These are phyloP conservation scores for Phialocephala sp. DNA, from an alignment of 2,329 filamentous ascomycete genomes.

Conservation along the genomic window DNA sequence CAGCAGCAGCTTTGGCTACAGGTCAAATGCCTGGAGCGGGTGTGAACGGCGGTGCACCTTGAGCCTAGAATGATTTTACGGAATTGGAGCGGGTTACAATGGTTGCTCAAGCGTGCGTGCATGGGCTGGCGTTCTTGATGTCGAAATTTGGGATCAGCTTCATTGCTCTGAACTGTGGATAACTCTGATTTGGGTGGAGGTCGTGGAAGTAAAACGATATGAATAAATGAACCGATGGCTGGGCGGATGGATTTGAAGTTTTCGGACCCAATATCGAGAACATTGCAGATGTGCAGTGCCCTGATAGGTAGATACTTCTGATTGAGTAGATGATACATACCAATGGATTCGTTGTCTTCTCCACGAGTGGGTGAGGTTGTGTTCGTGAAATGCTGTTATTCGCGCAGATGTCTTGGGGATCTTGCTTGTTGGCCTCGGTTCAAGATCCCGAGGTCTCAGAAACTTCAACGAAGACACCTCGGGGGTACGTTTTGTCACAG, in stretches of 20 bases:
- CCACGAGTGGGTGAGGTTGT: too few species aligned
- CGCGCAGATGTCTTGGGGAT: neutral
- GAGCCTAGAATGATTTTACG: constrained; percentile 24
- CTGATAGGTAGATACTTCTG: constrained; percentile 17
- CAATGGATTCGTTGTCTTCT: constrained; percentile 20
- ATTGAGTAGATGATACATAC: constrained; percentile 27
- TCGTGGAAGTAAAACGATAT: neutral
- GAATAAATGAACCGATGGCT: neutral
- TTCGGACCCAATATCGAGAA: neutral
- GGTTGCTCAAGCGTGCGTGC: constrained; percentile 37
- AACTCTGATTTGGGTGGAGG: constrained; percentile 10
- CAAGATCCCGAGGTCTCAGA: too few species aligned
- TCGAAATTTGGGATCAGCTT: constrained; percentile 14
- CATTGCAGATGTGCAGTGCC: neutral
- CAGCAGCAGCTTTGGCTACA: constrained; percentile 28
- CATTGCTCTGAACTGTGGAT: constrained; percentile 14
- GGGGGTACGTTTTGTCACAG: neutral
- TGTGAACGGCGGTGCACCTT: constrained; percentile 38
- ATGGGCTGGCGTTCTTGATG: constrained; percentile 35
- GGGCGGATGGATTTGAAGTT: neutral
- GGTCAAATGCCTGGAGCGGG: constrained; percentile 27
- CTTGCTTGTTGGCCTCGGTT: neutral
- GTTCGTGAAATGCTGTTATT: neutral
- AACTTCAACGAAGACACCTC: too few species aligned
- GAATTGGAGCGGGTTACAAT: constrained; percentile 29